phyloP scores from a whole-genome alignment of 202 grass and related monocot genomes.

The Schoenoplectus triqueter region DNA sequence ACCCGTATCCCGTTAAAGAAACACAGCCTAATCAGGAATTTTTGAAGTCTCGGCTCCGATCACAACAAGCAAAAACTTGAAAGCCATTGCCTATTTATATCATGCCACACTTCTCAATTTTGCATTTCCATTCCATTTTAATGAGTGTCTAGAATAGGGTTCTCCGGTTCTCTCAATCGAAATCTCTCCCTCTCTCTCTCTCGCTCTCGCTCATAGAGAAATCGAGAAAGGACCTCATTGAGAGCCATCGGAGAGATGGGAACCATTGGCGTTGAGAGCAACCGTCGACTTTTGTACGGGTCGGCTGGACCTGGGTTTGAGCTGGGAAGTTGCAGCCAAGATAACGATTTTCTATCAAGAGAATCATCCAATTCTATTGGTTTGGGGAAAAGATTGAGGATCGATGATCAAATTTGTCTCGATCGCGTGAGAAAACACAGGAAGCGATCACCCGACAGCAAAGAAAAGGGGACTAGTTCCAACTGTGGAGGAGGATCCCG shows the following conservation, averaged over 20 bases:
- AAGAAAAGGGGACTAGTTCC: not conserved
- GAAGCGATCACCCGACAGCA: not conserved
- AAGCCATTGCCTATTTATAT: too few species aligned
- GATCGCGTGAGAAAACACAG: not conserved
- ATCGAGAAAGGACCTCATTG: not conserved
- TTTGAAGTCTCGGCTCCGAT: too few species aligned
- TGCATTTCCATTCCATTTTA: not conserved
- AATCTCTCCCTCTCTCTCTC: not conserved
- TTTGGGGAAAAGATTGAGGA: conserved; percentile 9
- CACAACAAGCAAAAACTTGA: too few species aligned
- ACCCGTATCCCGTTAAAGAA: too few species aligned
- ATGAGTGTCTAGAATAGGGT: not conserved
- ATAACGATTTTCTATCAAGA: not conserved
- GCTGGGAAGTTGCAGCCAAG: not conserved
- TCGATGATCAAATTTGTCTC: not conserved
- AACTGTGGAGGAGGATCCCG: not conserved
- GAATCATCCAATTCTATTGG: not conserved
- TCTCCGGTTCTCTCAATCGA: not conserved
- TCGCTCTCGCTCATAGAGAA: not conserved
- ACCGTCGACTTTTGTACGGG: not conserved
- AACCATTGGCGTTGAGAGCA: conserved; percentile 6
- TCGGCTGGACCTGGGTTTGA: not conserved
- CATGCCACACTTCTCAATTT: not conserved
- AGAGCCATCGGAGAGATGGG: conserved; percentile 3
- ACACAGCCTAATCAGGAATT: too few species aligned